Conservation (phyloP, 306 rosid genomes). For the Sechiopsis laciniata region DNA sequence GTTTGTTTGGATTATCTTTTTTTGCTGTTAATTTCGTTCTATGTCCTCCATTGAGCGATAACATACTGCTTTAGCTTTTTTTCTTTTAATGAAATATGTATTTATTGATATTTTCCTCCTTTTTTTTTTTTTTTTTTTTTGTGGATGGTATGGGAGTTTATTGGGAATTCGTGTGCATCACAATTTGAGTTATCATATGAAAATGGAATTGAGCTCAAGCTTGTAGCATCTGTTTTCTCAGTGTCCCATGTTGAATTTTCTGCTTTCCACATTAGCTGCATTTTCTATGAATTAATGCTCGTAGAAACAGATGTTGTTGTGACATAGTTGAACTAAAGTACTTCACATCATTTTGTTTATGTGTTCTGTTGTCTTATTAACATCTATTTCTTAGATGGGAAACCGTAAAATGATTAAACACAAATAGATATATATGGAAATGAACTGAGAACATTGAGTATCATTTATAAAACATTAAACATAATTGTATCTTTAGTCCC, state of each 20-base stretch:
- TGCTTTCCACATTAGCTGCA: neutral
- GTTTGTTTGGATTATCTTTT: neutral
- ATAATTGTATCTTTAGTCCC: too few relatives aligned
- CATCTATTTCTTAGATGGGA: slow-evolving; percentile 8
- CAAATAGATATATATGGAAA: neutral
- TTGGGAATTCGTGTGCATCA: neutral
- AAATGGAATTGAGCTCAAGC: neutral
- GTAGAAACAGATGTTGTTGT: neutral
- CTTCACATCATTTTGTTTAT: neutral
- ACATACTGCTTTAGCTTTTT: neutral
- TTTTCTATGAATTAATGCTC: neutral
- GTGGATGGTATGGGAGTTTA: neutral
- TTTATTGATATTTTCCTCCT: neutral
- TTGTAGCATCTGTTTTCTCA: neutral
- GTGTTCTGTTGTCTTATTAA: neutral
- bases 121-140: neutral
- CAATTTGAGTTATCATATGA: slow-evolving; percentile 3
- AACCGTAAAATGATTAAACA: neutral
- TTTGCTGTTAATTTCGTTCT: neutral
- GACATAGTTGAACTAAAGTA: neutral
- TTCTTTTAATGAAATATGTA: neutral
- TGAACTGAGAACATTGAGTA: neutral
- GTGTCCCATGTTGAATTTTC: neutral
- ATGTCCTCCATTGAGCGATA: neutral
- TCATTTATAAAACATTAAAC: neutral